These are phyloP conservation scores for Saposhnikovia divaricata DNA, from an alignment of 129 eudicot genomes.

Conservation along the genomic window DNA sequence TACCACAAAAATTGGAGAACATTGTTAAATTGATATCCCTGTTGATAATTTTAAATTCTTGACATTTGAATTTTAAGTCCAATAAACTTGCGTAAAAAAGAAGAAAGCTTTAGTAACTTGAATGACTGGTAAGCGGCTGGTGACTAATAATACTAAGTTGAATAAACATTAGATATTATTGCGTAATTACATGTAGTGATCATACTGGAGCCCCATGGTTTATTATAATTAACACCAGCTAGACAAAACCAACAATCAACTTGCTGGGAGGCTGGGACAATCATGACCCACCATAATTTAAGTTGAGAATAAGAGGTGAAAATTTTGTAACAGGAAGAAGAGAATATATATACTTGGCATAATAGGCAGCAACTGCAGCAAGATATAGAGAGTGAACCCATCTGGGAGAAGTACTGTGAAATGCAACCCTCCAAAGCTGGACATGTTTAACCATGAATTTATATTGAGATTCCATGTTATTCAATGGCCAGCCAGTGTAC, in stretches of 20 bases:
- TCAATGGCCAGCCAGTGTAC: slow-evolving; percentile 95
- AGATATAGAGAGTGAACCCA: slow-evolving; percentile 90
- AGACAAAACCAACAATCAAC: slow-evolving; percentile 10
- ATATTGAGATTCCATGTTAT: slow-evolving; percentile 90
- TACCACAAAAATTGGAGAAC: slow-evolving; percentile 15
- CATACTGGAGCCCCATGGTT: slow-evolving; percentile 7
- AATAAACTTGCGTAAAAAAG: not conserved
- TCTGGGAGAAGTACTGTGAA: slow-evolving; percentile 89
- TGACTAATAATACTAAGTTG: not conserved
- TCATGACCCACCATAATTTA: not conserved
- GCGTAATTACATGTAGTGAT: slow-evolving; percentile 9
- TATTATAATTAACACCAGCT: not conserved
- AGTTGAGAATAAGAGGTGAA: slow-evolving; percentile 1
- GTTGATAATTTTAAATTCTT: not conserved
- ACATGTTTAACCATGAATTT: slow-evolving; percentile 97
- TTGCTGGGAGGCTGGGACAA: not conserved
- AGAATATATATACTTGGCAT: slow-evolving; percentile 79
- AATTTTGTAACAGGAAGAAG: slow-evolving; percentile 2
- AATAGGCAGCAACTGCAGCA: slow-evolving; percentile 92
- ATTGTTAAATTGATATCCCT: not conserved
- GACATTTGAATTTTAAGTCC: not conserved
- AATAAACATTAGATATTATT: not conserved
- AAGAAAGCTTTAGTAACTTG: not conserved
- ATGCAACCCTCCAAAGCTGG: slow-evolving; percentile 90
- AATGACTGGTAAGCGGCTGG: not conserved